Conservation (phyloP, 768 basidiomycete species). For the Austroboletus festivus region DNA sequence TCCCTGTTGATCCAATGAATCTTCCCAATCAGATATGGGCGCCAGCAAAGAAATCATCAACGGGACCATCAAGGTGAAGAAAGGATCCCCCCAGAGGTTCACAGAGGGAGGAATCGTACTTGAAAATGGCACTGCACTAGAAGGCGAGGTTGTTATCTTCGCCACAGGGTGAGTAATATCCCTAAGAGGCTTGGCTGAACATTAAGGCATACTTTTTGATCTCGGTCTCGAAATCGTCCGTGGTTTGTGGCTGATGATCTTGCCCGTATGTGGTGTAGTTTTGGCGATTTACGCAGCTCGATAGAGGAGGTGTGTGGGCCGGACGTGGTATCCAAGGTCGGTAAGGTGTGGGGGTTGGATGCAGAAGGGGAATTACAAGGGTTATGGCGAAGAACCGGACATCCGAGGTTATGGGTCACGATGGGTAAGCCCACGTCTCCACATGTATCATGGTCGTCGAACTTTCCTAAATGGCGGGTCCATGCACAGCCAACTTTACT, state of each 20-base stretch:
- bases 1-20: background rate
- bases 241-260: background rate
- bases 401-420: constrained; percentile 36
- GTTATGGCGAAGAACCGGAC: constrained; percentile 30
- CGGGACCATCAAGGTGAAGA: constrained; percentile 51
- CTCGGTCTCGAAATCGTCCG: background rate
- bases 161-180: constrained; percentile 31
- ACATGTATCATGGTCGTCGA: background rate
- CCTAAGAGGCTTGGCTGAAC: background rate
- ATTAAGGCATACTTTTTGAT: background rate
- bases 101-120: constrained; percentile 28
- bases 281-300: constrained; percentile 41
- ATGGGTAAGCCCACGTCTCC: constrained; percentile 15
- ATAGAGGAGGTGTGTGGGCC: constrained; percentile 45
- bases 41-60: constrained; percentile 43
- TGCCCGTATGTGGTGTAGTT: constrained; percentile 29
- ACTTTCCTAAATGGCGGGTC: background rate
- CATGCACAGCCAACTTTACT: constrained; percentile 16
- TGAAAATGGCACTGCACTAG: constrained; percentile 23
- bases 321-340: constrained; percentile 42
- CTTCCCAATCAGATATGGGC: constrained; percentile 31
- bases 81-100: constrained; percentile 32
- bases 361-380: constrained; percentile 60
- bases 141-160: constrained; percentile 32
- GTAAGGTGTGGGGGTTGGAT: constrained; percentile 63